Percentiles rank a stretch among this genome's conserved stretches.
Conservation (phyloP, 192 early-diverging fungal species). For the Gonapodya prolifera region DNA sequence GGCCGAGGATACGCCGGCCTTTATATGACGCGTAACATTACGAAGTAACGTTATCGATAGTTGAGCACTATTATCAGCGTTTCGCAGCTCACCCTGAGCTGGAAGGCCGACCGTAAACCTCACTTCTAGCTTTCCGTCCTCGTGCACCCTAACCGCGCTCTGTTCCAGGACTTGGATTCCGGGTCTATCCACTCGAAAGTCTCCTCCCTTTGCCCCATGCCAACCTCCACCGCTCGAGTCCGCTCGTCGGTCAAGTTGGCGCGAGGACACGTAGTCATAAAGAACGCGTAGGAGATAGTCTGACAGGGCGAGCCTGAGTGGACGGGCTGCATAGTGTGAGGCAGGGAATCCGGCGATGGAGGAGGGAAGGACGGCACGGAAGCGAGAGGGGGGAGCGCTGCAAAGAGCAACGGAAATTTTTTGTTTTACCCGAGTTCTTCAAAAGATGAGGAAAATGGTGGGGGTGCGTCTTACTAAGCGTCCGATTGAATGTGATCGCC, state of each 20-base stretch:
- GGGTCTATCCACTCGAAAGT: slow-evolving; percentile 24
- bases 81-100: slow-evolving; percentile 29
- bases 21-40: too few species aligned
- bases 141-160: slow-evolving; percentile 19
- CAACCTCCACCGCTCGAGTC: slow-evolving; percentile 12
- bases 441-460: too few species aligned
- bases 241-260: not conserved
- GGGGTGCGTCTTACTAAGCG: too few species aligned
- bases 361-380: not conserved
- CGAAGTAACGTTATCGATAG: too few species aligned
- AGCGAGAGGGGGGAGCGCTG: not conserved
- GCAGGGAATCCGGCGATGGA: not conserved
- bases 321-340: not conserved
- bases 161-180: slow-evolving; percentile 42
- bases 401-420: too few species aligned
- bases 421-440: too few species aligned
- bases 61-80: too few species aligned
- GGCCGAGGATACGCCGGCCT: slow-evolving; percentile 29
- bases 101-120: slow-evolving; percentile 31
- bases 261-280: not conserved
- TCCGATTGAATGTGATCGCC: not conserved
- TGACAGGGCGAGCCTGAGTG: not conserved
- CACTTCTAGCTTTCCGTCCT: slow-evolving; percentile 19
- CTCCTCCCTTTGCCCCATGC: slow-evolving; percentile 20
- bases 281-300: not conserved